Evolutionary conservation across 2,329 filamentous ascomycete species (phyloP), one percentile per base, ranked within the genome.

Genomic region (Pseudogymnoascus sp.): DNA sequence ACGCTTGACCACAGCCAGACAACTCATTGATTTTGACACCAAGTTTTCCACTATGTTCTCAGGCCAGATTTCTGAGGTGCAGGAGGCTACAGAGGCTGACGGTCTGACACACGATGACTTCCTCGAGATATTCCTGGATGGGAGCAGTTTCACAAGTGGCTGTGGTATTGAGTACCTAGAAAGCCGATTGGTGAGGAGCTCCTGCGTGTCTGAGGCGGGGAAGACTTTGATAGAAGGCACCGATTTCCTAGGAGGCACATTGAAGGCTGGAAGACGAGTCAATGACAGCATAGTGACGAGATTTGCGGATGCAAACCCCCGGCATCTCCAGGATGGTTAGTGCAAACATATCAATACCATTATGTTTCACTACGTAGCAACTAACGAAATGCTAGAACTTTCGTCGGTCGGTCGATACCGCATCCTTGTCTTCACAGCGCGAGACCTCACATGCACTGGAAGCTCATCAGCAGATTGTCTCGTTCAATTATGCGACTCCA

Each of bases 1-100:
- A 72, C 79, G 86, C 74, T 78, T 81, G 3, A 76, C 74, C 2
- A 81, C 90, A 2, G 88, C 88, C 0, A 78, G 86, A 64, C 81
- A 87, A 39, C 80, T 91, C 0, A 90, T 91, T 65, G 77, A 78
- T 2, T 86, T 87, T 64, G 84, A 87, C 67, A 80, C 82, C 63
- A 77, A 76, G 64, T 82, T 84, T 66, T 80, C 81, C 12, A 80
- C 81, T 65, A 76, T 82, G 66, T 82, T 84, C 68, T 81, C 84
- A 6, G 70, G 68, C 1, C 49, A 66, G n/a, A 80, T 80, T 11
- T 39, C 37, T 39, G 86, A 86, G 33, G 84, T 89, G 65, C 78
- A 78, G 38, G 83, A 78, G 38, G 83, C 82, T 1, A 85, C 84
- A 6, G 83, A 84, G 71, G 37, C 7, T 39, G 37, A 6, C 8